A percentile compares a stretch with the other conserved stretches of the same genome.
These are phyloP conservation scores for Hypomontagnella monticulosa DNA, from an alignment of 495 filamentous ascomycete species.

Conservation along the genomic window DNA sequence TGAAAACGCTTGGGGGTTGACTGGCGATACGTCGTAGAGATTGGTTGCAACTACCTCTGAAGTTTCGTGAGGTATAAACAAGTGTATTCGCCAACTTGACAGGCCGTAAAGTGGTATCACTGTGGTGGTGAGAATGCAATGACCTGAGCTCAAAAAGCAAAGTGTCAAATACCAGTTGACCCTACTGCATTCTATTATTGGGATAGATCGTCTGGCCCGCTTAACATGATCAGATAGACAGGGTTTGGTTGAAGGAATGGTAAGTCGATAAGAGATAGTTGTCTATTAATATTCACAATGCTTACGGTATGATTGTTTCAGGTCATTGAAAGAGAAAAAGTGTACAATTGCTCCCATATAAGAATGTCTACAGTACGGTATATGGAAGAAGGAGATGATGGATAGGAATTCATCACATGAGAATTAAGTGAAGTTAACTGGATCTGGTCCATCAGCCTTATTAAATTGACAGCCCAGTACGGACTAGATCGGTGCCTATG, in stretches of 20 bases:
- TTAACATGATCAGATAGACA: conserved; percentile 16
- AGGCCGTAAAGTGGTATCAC: background rate
- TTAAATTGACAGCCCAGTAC: conserved; percentile 26
- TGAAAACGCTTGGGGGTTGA: conserved; percentile 3
- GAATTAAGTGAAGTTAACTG: conserved; percentile 7
- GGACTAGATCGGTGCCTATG: conserved; percentile 18
- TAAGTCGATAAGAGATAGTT: background rate
- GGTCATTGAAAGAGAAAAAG: conserved; percentile 9
- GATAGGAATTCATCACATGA: conserved; percentile 26
- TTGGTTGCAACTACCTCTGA: background rate
- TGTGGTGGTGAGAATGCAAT: background rate
- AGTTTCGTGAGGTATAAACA: conserved; percentile 18
- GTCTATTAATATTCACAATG: conserved; percentile 12
- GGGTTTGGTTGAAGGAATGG: background rate
- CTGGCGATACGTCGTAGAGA: conserved; percentile 4
- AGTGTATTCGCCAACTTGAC: conserved; percentile 37
- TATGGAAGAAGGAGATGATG: background rate
- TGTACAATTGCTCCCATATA: conserved; percentile 7
- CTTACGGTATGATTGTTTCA: background rate
- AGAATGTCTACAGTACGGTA: conserved; percentile 10
- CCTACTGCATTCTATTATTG: conserved; percentile 37
- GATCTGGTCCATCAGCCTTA: conserved; percentile 38
- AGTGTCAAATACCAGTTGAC: conserved; percentile 18
- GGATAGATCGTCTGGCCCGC: conserved; percentile 29
- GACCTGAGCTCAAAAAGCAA: conserved; percentile 16